phyloP scores from a whole-genome alignment of 345 rosid species.

The Punica granatum region DNA sequence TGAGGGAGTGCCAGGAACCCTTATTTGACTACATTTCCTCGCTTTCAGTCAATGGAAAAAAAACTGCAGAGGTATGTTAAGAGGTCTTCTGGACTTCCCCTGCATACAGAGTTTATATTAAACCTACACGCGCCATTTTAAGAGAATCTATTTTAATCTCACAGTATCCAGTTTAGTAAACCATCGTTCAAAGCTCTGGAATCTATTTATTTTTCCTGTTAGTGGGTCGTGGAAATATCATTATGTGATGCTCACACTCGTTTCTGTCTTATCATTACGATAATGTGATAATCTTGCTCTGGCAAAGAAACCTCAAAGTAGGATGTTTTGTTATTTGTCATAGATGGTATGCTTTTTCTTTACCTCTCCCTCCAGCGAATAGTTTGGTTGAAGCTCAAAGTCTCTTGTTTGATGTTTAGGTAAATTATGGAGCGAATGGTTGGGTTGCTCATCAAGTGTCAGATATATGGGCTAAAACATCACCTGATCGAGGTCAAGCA shows the following conservation, averaged over 20 bases:
- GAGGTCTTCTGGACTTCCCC: not conserved
- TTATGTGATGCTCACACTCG: not conserved
- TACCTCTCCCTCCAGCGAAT: not conserved
- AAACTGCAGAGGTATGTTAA: conserved; percentile 70
- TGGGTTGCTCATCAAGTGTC: conserved; percentile 91
- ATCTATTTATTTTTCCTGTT: not conserved
- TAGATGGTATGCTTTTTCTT: no score
- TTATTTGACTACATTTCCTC: conserved; percentile 65
- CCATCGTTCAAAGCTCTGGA: not conserved
- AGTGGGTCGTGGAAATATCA: not conserved
- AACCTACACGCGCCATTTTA: not conserved
- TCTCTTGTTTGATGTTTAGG: conserved; percentile 27
- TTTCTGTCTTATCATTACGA: not conserved
- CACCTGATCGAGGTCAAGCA: conserved; percentile 73
- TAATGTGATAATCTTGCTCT: not conserved
- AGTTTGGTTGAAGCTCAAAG: not conserved
- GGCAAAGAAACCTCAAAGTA: not conserved
- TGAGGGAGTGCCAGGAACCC: conserved; percentile 79
- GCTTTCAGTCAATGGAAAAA: conserved; percentile 64
- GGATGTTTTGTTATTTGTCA: no score
- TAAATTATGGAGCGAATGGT: conserved; percentile 77
- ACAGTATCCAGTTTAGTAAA: not conserved
- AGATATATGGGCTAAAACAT: conserved; percentile 94
- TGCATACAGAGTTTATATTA: not conserved
- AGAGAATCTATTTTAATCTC: not conserved